Evolutionary conservation across 2,329 filamentous ascomycete species (phyloP).

Genomic region (Neonectria sp.): DNA sequence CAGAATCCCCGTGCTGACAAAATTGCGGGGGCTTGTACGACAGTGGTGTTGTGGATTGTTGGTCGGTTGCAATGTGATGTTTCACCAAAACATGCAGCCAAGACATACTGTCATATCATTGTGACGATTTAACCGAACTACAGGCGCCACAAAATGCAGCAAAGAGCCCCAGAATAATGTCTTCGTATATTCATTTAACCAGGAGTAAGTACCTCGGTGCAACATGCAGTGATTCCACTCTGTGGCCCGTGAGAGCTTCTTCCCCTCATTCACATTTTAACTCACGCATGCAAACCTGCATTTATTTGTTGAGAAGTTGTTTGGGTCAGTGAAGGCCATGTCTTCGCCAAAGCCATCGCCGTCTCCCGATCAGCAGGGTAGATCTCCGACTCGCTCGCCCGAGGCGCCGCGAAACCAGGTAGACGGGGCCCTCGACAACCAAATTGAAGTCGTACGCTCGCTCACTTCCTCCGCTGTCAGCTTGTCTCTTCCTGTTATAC

Average conservation of each 20-base stretch:
- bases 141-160: not conserved
- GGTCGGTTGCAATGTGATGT: not conserved
- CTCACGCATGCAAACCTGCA: not conserved
- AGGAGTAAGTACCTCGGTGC: not conserved
- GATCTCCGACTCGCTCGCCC: not conserved
- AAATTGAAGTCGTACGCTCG: constrained; percentile 24
- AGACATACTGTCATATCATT: not conserved
- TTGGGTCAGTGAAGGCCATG: not conserved
- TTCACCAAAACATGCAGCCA: not conserved
- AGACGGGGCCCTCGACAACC: not conserved
- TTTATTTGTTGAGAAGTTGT: not conserved
- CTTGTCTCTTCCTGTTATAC: not conserved
- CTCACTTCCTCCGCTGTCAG: not conserved
- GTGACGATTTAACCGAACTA: not conserved
- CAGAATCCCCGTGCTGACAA: not conserved
- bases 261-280: not conserved
- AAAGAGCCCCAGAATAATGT: not conserved
- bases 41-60: not conserved
- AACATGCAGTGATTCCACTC: not conserved
- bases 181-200: constrained; percentile 1
- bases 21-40: not conserved
- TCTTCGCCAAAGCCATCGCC: not conserved
- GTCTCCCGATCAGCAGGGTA: not conserved
- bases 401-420: not conserved
- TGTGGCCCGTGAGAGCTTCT: not conserved